Evolutionary conservation across 2,329 filamentous ascomycete species (phyloP).

Genomic region (Aspergillus proliferans): DNA sequence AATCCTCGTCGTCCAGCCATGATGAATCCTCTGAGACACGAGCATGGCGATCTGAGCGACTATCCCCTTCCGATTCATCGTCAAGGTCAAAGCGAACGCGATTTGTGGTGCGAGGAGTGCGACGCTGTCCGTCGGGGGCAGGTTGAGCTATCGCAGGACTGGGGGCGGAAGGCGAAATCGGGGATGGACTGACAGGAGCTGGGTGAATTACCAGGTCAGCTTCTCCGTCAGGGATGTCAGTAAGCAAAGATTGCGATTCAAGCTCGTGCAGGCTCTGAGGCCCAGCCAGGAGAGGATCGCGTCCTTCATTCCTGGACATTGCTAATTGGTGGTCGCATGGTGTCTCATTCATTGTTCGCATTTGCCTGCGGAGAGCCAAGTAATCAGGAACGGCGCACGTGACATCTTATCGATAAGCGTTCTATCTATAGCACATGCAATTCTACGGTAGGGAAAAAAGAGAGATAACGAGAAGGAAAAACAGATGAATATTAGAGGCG

Average conservation of each 20-base stretch:
- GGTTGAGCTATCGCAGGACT: conserved; percentile 38
- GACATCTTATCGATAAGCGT: conserved; percentile 17
- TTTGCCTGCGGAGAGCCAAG: conserved; percentile 18
- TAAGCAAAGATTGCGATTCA: conserved; percentile 30
- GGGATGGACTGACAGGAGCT: conserved; percentile 14
- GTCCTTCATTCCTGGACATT: conserved; percentile 38
- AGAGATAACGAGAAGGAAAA: background rate
- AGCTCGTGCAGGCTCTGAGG: conserved; percentile 21
- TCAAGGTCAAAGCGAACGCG: conserved; percentile 68
- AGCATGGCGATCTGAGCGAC: conserved; percentile 19
- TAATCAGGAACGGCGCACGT: conserved; percentile 4
- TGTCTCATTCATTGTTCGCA: background rate
- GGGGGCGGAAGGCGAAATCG: conserved; percentile 23
- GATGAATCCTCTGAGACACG: conserved; percentile 22
- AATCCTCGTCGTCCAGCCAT: conserved; percentile 58
- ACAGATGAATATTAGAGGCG: background rate
- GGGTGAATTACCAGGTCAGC: conserved; percentile 22
- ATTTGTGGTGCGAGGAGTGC: conserved; percentile 58
- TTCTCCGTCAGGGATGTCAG: conserved; percentile 22
- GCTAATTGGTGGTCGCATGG: conserved; percentile 20
- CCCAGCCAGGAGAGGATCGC: conserved; percentile 27
- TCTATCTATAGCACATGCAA: background rate
- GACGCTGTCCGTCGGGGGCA: conserved; percentile 33
- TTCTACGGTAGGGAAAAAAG: background rate
- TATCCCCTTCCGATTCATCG: conserved; percentile 23